These are phyloP conservation scores for Dichomitus squalens DNA, from an alignment of 1,284 basidiomycete species.

Conservation along the genomic window DNA sequence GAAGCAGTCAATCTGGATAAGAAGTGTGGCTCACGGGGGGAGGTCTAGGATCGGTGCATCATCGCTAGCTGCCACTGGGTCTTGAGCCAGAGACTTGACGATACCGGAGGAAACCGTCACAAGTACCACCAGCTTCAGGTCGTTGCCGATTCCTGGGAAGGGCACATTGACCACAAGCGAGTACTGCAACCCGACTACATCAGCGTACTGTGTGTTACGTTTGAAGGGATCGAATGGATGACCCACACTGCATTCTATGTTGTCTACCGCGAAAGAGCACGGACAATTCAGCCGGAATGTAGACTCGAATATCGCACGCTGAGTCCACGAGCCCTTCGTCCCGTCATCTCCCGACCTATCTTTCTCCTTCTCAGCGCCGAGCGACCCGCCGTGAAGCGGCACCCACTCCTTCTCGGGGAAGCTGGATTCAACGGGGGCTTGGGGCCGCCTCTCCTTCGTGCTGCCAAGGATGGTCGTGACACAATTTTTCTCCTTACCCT, in stretches of 20 bases:
- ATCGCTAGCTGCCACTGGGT: background rate
- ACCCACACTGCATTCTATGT: slow-evolving; percentile 10
- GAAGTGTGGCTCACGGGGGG: slow-evolving; percentile 1
- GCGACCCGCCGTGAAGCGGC: background rate
- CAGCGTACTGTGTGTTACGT: too few species aligned
- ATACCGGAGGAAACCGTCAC: slow-evolving; percentile 16
- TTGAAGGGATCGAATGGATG: too few species aligned
- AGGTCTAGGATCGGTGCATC: slow-evolving; percentile 1
- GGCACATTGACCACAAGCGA: slow-evolving; percentile 13
- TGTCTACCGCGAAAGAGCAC: slow-evolving; percentile 10
- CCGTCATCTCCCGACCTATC: background rate
- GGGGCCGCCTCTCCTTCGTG: background rate
- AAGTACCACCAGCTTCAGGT: slow-evolving; percentile 9
- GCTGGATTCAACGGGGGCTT: background rate
- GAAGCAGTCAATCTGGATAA: background rate
- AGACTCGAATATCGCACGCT: slow-evolving; percentile 11
- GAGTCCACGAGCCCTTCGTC: slow-evolving; percentile 7
- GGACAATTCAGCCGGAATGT: slow-evolving; percentile 11
- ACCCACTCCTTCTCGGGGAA: slow-evolving; percentile 4
- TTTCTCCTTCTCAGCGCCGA: background rate
- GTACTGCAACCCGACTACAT: background rate
- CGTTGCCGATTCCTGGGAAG: slow-evolving; percentile 21
- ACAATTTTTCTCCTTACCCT: background rate
- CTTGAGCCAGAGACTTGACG: slow-evolving; percentile 2
- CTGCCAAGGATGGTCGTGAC: slow-evolving; percentile 1